A percentile compares a stretch with the other conserved stretches of the same genome.
Conservation (phyloP, 1,284 basidiomycete genomes). For the Hortiboletus rubellus region DNA sequence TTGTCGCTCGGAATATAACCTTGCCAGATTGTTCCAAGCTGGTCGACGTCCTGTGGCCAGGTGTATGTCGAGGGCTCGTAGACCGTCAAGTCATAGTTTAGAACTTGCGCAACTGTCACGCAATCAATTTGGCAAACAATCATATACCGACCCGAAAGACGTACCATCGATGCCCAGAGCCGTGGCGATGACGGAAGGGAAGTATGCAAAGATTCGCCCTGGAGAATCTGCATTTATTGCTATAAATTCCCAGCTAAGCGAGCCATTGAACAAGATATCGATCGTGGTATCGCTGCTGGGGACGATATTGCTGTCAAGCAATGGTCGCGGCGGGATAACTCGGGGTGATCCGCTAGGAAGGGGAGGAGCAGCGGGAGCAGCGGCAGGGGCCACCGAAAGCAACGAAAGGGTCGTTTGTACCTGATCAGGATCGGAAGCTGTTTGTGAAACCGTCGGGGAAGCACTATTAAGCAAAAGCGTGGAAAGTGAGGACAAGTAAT, state of each 20-base stretch:
- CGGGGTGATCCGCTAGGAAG: constrained; percentile 61
- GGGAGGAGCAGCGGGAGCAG: constrained; percentile 39
- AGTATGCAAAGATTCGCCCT: constrained; percentile 63
- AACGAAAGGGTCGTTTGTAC: constrained; percentile 44
- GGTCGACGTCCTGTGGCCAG: constrained; percentile 42
- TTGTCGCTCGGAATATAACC: constrained; percentile 54
- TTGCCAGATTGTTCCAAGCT: constrained; percentile 60
- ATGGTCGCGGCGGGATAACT: constrained; percentile 54
- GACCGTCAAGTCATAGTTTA: constrained; percentile 59
- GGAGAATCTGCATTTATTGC: constrained; percentile 46
- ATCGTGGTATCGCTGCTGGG: constrained; percentile 48
- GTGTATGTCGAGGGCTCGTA: constrained; percentile 56
- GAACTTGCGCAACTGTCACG: constrained; percentile 41
- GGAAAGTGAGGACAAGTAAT: constrained; percentile 42
- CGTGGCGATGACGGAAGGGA: constrained; percentile 51
- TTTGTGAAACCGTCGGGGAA: constrained; percentile 29
- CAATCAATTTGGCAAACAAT: constrained; percentile 3
- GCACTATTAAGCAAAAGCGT: constrained; percentile 43
- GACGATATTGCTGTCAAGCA: constrained; percentile 30
- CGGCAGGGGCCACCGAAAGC: constrained; percentile 24
- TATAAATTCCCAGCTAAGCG: constrained; percentile 66
- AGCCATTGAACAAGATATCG: constrained; percentile 56
- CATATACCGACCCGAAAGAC: constrained; percentile 17
- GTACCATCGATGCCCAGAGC: constrained; percentile 52
- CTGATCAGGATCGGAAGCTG: constrained; percentile 54